Conservation (phyloP, 257 asterid species). For the Sherardia arvensis region DNA sequence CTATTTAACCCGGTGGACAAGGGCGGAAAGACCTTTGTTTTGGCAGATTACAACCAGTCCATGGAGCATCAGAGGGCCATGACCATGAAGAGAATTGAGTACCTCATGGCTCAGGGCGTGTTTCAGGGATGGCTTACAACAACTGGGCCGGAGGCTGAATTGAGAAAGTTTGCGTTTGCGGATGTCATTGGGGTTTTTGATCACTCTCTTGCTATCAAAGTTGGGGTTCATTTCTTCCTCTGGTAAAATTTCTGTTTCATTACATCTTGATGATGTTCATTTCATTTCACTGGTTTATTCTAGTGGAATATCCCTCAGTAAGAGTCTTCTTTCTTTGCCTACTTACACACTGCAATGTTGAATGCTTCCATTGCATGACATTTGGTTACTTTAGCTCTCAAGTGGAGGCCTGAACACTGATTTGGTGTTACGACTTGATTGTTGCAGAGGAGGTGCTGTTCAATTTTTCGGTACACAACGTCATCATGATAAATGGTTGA, state of each 20-base stretch:
- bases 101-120: slow-evolving; percentile 65
- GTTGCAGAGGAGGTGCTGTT: slow-evolving; percentile 84
- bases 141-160: slow-evolving; percentile 60
- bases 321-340: not conserved
- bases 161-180: slow-evolving; percentile 76
- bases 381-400: not conserved
- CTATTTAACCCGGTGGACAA: slow-evolving; percentile 58
- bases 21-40: slow-evolving; percentile 70
- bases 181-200: slow-evolving; percentile 69
- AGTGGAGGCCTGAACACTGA: not conserved
- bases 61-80: slow-evolving; percentile 98
- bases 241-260: slow-evolving; percentile 34
- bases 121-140: slow-evolving; percentile 78
- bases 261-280: not conserved
- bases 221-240: slow-evolving; percentile 78
- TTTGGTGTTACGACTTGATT: not conserved
- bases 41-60: slow-evolving; percentile 83
- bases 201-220: slow-evolving; percentile 81
- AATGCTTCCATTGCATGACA: not conserved
- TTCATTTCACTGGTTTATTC: not conserved
- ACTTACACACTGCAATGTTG: not conserved
- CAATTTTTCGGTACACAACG: slow-evolving; percentile 82
- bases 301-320: not conserved
- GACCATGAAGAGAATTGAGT: slow-evolving; percentile 82
- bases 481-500: slow-evolving; percentile 88